A percentile compares a stretch with the other conserved stretches of the same genome.
These are phyloP conservation scores for Xerocomellus dryophilus DNA, from an alignment of 768 basidiomycete species.

Conservation along the genomic window DNA sequence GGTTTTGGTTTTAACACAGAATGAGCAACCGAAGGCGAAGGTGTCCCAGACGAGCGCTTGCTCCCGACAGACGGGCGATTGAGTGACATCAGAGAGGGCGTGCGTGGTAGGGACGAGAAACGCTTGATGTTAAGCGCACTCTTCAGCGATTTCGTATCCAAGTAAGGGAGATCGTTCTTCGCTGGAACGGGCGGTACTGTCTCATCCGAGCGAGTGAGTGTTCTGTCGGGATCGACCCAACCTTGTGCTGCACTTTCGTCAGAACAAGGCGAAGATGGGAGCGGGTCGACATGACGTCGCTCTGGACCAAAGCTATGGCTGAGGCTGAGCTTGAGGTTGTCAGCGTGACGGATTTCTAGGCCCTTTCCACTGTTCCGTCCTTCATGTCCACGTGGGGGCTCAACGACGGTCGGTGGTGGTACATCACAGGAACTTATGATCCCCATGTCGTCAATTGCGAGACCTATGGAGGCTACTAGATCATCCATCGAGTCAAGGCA, in stretches of 20 bases:
- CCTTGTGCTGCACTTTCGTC: constrained; percentile 19
- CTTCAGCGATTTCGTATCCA: constrained; percentile 26
- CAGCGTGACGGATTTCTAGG: constrained; percentile 33
- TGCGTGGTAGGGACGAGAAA: constrained; percentile 59
- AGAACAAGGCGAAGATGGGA: constrained; percentile 17
- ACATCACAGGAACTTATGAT: constrained; percentile 32
- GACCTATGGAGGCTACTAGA: constrained; percentile 36
- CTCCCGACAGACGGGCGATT: constrained; percentile 21
- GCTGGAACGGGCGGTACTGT: constrained; percentile 31
- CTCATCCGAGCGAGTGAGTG: constrained; percentile 15
- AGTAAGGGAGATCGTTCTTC: constrained; percentile 21
- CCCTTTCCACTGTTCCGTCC: constrained; percentile 25
- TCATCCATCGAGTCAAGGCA: constrained; percentile 37
- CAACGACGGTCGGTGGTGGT: constrained; percentile 40
- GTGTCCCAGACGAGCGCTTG: constrained; percentile 25
- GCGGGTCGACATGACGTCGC: constrained; percentile 2
- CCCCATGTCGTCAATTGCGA: constrained; percentile 40
- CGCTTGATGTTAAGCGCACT: constrained; percentile 37
- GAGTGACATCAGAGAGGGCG: constrained; percentile 56
- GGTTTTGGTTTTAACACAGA: constrained; percentile 25
- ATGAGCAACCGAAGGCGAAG: constrained; percentile 33
- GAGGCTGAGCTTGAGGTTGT: constrained; percentile 11
- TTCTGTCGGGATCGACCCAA: constrained; percentile 20
- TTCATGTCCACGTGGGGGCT: constrained; percentile 37
- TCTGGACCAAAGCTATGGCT: constrained; percentile 14